Conservation (phyloP, 768 basidiomycete genomes). For the Lanmaoa pseudosensibilis region DNA sequence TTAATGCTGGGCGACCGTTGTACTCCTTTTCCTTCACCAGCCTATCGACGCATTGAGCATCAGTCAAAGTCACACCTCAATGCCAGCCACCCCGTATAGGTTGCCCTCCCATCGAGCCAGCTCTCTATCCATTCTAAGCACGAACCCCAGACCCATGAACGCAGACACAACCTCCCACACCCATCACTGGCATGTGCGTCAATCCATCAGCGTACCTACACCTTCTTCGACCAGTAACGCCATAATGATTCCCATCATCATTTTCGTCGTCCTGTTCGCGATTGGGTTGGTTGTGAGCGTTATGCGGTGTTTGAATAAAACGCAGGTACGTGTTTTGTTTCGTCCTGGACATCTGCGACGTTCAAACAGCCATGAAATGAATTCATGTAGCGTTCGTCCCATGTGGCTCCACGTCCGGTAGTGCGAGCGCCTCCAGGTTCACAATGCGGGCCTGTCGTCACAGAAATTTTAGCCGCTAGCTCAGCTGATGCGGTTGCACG, state of each 20-base stretch:
- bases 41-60: background rate
- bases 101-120: no score
- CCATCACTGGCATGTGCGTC: background rate
- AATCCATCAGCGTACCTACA: no score
- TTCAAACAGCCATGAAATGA: background rate
- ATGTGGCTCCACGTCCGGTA: background rate
- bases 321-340: background rate
- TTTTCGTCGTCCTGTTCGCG: background rate
- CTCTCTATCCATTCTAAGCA: background rate
- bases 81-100: background rate
- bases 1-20: background rate
- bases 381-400: background rate
- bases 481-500: no score
- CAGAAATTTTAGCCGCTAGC: background rate
- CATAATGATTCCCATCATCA: background rate
- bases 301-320: rapidly evolving
- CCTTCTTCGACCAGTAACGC: rapidly evolving
- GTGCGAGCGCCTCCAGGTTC: background rate
- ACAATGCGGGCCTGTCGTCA: background rate
- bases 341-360: background rate
- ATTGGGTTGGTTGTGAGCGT: rapidly evolving
- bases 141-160: background rate
- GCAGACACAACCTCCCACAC: no score
- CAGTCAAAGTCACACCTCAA: background rate
- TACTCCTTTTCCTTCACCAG: background rate